Percentiles rank a stretch among this genome's conserved stretches.
phyloP scores from a whole-genome alignment of 2,329 filamentous ascomycete species.

The Sporothrix euskadiensis region DNA sequence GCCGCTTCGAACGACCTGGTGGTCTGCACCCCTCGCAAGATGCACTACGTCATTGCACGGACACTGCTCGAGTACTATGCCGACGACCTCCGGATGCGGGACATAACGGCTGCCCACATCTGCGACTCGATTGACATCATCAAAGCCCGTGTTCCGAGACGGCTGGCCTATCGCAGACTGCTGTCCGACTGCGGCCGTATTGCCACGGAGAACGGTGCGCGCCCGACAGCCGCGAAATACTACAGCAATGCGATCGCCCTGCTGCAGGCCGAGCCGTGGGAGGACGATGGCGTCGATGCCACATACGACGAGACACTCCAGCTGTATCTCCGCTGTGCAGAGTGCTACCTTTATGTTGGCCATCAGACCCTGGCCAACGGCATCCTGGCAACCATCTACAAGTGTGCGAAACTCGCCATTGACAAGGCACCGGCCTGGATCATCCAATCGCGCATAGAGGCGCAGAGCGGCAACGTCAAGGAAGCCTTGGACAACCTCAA shows the following conservation, averaged over 20 bases:
- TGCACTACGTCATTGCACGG: constrained; percentile 89
- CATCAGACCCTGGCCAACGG: constrained; percentile 66
- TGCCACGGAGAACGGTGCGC: constrained; percentile 78
- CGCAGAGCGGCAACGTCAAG: constrained; percentile 69
- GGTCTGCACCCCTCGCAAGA: constrained; percentile 69
- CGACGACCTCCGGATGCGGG: constrained; percentile 62
- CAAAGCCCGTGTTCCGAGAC: constrained; percentile 60
- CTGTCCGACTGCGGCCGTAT: constrained; percentile 76
- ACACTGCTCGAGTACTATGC: constrained; percentile 72
- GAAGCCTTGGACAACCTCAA: constrained; percentile 70
- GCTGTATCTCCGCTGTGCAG: constrained; percentile 75
- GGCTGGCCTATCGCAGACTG: constrained; percentile 70
- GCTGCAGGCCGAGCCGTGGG: constrained; percentile 80
- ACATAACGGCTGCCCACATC: constrained; percentile 78
- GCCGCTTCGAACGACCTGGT: constrained; percentile 70
- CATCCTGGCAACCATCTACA: constrained; percentile 69
- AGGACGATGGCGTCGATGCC: constrained; percentile 66
- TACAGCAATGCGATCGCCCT: constrained; percentile 74
- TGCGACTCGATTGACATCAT: constrained; percentile 76
- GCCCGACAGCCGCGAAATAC: constrained; percentile 78
- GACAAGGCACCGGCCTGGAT: constrained; percentile 86
- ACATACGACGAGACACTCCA: constrained; percentile 84
- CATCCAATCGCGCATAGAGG: constrained; percentile 75
- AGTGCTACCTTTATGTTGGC: constrained; percentile 78
- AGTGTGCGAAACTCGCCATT: constrained; percentile 66